Evolutionary conservation across 2,329 filamentous ascomycete species (phyloP).

Genomic region (Paracoccidioides lutzii): DNA sequence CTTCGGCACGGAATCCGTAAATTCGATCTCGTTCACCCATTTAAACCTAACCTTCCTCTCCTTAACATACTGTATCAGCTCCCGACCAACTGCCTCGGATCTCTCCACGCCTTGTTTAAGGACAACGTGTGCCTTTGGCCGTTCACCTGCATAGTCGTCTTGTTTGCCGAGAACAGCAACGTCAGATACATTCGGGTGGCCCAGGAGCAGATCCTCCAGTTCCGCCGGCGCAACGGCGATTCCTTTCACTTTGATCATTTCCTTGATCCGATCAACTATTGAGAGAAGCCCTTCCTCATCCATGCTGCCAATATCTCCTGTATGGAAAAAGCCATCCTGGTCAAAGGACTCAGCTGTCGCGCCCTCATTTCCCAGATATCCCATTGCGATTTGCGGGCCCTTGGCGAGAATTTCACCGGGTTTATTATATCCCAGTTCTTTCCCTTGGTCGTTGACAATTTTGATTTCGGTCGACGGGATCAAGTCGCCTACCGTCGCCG

Average conservation of each 20-base stretch:
- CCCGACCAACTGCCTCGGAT: not conserved
- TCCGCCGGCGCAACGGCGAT: slow-evolving; percentile 42
- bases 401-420: slow-evolving; percentile 42
- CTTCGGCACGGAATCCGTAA: slow-evolving; percentile 41
- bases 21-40: slow-evolving; percentile 4
- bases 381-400: slow-evolving; percentile 40
- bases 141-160: slow-evolving; percentile 6
- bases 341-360: slow-evolving; percentile 40
- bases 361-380: slow-evolving; percentile 40
- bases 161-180: slow-evolving; percentile 37
- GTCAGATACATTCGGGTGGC: slow-evolving; percentile 37
- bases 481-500: slow-evolving; percentile 37
- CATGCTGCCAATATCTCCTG: slow-evolving; percentile 42
- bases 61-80: slow-evolving; percentile 1
- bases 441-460: slow-evolving; percentile 43
- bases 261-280: slow-evolving; percentile 41
- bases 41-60: slow-evolving; percentile 3
- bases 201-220: slow-evolving; percentile 37
- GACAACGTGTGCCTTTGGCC: slow-evolving; percentile 2
- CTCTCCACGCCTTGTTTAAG: slow-evolving; percentile 1
- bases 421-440: slow-evolving; percentile 38
- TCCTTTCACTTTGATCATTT: slow-evolving; percentile 44
- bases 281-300: slow-evolving; percentile 22
- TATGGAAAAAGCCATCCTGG: slow-evolving; percentile 41
- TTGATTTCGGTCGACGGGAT: slow-evolving; percentile 36